A percentile compares a stretch with the other conserved stretches of the same genome.
Conservation (phyloP, 2,329 filamentous ascomycete genomes). For the Coniochaeta hoffmannii region DNA sequence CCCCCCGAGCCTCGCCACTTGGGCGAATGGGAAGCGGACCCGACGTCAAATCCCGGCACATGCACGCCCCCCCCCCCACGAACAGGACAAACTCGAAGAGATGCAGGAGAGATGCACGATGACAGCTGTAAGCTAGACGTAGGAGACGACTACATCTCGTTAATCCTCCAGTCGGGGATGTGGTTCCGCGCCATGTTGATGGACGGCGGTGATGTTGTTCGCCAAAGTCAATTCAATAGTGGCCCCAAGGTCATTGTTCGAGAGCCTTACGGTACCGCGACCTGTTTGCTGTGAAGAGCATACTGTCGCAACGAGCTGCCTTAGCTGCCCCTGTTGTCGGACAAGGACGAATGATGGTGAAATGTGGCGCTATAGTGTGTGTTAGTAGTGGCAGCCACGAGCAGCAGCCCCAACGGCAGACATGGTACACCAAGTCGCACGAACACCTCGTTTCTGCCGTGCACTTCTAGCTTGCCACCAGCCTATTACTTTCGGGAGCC, state of each 20-base stretch:
- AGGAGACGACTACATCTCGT: no score
- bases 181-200: no score
- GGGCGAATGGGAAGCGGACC: neutral
- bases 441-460: neutral
- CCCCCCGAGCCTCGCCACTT: neutral
- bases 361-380: neutral
- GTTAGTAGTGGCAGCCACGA: neutral
- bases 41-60: neutral
- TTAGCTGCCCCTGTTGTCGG: neutral
- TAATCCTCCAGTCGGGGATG: no score
- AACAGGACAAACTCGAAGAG: neutral
- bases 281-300: neutral
- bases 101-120: neutral
- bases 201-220: no score
- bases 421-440: no score
- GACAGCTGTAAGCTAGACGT: neutral
- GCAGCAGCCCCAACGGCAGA: no score
- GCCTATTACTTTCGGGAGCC: no score
- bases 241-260: neutral
- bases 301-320: neutral
- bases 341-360: neutral
- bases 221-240: no score
- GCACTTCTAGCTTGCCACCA: neutral
- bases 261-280: neutral
- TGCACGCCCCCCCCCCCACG: neutral